A percentile compares a stretch with the other conserved stretches of the same genome.
Conservation (phyloP, 2,329 filamentous ascomycete genomes). For the Venturia aucupariae region DNA sequence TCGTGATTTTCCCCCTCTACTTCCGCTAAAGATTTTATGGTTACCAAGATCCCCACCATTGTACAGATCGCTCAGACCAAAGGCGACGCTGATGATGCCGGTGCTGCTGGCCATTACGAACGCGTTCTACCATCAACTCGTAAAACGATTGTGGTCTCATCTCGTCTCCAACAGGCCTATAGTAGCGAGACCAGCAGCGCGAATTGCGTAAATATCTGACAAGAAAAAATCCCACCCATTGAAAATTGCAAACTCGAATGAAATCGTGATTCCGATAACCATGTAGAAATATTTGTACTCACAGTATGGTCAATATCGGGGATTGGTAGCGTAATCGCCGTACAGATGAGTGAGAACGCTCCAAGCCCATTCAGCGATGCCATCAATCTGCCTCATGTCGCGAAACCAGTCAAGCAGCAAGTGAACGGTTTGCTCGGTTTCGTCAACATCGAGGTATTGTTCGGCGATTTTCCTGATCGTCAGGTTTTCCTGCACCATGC, state of each 20-base stretch:
- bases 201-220: neutral
- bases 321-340: neutral
- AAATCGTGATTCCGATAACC: neutral
- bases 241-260: neutral
- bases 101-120: neutral
- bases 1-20: neutral
- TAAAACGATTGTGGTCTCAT: neutral
- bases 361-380: constrained; percentile 49
- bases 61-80: neutral
- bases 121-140: neutral
- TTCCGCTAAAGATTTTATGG: neutral
- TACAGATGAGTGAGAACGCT: constrained; percentile 41
- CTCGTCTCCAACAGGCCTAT: neutral
- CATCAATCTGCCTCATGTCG: constrained; percentile 47
- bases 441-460: constrained; percentile 35
- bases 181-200: neutral
- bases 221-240: neutral
- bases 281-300: neutral
- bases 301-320: neutral
- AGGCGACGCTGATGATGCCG: neutral
- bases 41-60: neutral
- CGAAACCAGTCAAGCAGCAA: constrained; percentile 52
- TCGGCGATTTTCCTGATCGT: constrained; percentile 39
- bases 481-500: constrained; percentile 44
- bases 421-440: constrained; percentile 44